These are phyloP conservation scores for Hsuehochloa calcarea DNA, from an alignment of 176 grass and related monocot species.

Conservation along the genomic window DNA sequence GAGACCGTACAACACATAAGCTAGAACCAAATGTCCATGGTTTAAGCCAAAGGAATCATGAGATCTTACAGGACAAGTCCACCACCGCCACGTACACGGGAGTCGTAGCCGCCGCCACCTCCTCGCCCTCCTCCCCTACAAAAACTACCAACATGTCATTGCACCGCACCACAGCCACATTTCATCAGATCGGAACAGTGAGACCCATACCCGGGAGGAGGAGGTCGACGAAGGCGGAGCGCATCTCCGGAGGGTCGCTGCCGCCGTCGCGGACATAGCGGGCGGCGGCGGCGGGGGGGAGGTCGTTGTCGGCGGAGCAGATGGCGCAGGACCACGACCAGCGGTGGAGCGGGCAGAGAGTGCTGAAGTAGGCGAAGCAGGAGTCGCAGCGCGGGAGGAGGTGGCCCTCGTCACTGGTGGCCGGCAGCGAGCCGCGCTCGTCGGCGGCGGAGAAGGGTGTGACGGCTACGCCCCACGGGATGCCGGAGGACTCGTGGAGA, in stretches of 20 bases:
- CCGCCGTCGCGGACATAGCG: slow-evolving; percentile 47
- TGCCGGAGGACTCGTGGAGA: slow-evolving; percentile 50
- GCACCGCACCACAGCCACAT: not conserved
- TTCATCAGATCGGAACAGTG: not conserved
- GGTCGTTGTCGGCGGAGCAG: slow-evolving; percentile 66
- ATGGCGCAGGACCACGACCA: slow-evolving; percentile 86
- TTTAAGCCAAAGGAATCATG: not conserved
- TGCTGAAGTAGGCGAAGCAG: slow-evolving; percentile 86
- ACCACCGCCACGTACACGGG: slow-evolving; percentile 84
- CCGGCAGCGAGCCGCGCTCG: slow-evolving; percentile 50
- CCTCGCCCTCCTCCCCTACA: slow-evolving; percentile 51
- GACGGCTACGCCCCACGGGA: slow-evolving; percentile 81
- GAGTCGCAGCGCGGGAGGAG: slow-evolving; percentile 78
- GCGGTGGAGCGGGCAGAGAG: slow-evolving; percentile 60
- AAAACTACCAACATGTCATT: slow-evolving; percentile 1
- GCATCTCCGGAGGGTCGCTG: slow-evolving; percentile 69
- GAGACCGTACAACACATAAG: not conserved
- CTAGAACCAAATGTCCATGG: not conserved
- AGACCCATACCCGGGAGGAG: slow-evolving; percentile 42
- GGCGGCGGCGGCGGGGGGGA: slow-evolving; percentile 40
- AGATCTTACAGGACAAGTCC: slow-evolving; percentile 84
- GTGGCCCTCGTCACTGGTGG: slow-evolving; percentile 49
- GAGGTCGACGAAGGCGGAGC: slow-evolving; percentile 91
- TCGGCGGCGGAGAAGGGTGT: slow-evolving; percentile 71
- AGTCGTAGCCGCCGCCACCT: slow-evolving; percentile 37